phyloP scores from a whole-genome alignment of 805 yeast genomes.

The Citeromyces nyonsensis region DNA sequence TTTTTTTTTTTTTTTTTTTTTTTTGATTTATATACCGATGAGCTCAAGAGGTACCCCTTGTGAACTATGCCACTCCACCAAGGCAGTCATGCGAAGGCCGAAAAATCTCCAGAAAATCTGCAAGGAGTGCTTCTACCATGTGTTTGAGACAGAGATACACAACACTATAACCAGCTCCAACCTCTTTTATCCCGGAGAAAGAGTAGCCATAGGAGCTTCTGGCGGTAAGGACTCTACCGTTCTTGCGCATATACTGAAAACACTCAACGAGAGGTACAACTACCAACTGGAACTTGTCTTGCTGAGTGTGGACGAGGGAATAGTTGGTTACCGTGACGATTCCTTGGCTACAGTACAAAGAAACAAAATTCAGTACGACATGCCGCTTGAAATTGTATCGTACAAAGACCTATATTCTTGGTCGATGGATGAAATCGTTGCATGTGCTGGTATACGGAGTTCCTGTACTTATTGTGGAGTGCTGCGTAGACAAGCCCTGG shows the following conservation, averaged over 20 bases:
- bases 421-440: slow-evolving; percentile 98
- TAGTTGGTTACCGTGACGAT: slow-evolving; percentile 93
- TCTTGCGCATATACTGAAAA: slow-evolving; percentile 72
- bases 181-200: slow-evolving; percentile 69
- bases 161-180: slow-evolving; percentile 61
- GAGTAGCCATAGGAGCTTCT: slow-evolving; percentile 93
- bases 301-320: slow-evolving; percentile 90
- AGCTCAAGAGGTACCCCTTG: too few relatives aligned
- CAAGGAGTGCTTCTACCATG: slow-evolving; percentile 76
- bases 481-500: slow-evolving; percentile 88
- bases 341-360: slow-evolving; percentile 93
- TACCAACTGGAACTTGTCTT: slow-evolving; percentile 80
- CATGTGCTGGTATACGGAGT: slow-evolving; percentile 84
- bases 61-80: slow-evolving; percentile 69
- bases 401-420: slow-evolving; percentile 85
- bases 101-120: slow-evolving; percentile 84
- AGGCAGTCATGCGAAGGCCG: slow-evolving; percentile 84
- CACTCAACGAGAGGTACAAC: slow-evolving; percentile 74
- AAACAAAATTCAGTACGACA: slow-evolving; percentile 55
- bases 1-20: too few relatives aligned
- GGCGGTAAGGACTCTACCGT: slow-evolving; percentile 99
- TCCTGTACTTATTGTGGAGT: slow-evolving; percentile 98
- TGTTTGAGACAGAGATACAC: slow-evolving; percentile 93
- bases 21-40: too few relatives aligned
- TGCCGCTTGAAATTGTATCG: slow-evolving; percentile 35